A percentile compares a stretch with the other conserved stretches of the same genome.
These are phyloP conservation scores for Apocynum venetum DNA, from an alignment of 257 asterid genomes.

Conservation along the genomic window DNA sequence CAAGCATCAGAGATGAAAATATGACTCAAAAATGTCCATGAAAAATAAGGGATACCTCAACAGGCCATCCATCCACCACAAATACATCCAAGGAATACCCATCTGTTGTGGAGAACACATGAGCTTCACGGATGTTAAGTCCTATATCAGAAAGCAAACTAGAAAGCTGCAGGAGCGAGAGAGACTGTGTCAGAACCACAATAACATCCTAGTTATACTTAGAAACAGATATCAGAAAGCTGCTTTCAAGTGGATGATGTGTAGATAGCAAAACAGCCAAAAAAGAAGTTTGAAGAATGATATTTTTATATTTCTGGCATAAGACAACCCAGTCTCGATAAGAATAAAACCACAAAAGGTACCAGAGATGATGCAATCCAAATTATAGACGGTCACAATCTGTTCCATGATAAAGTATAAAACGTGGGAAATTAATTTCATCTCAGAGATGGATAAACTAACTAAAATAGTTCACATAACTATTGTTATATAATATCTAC, in stretches of 20 bases:
- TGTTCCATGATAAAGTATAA: background rate
- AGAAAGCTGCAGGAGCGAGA: constrained; percentile 66
- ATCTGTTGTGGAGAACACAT: constrained; percentile 87
- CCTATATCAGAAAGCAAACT: constrained; percentile 94
- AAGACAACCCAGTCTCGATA: background rate
- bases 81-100: constrained; percentile 89
- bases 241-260: background rate
- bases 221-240: background rate
- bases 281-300: background rate
- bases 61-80: constrained; percentile 95
- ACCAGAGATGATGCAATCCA: too few species aligned
- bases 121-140: constrained; percentile 97
- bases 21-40: background rate
- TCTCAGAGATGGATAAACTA: background rate
- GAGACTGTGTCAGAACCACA: constrained; percentile 9
- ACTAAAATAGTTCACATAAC: background rate
- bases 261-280: background rate
- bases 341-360: background rate
- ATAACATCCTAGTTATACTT: background rate
- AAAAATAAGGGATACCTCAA: constrained; percentile 54
- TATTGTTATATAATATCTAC: constrained; percentile 21
- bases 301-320: background rate
- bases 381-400: background rate
- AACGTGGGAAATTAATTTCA: background rate
- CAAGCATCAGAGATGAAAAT: background rate